These are phyloP conservation scores for Kalmanozyma brasiliensis DNA, from an alignment of 1,284 basidiomycete genomes.

Conservation along the genomic window DNA sequence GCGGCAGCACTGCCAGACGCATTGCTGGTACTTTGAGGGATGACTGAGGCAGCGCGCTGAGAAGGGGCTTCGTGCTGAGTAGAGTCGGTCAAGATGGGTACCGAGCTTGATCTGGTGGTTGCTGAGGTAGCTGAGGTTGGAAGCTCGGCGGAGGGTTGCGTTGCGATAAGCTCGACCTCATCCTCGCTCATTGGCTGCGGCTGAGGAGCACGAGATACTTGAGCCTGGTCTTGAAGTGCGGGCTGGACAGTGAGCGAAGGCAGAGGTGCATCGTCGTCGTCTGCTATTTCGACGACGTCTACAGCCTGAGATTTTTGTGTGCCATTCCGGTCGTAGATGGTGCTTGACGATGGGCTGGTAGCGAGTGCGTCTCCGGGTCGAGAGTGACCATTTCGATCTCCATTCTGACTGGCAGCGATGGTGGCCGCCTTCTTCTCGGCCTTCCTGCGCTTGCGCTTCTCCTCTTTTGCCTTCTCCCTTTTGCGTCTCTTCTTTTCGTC, in stretches of 20 bases:
- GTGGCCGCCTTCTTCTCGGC: conserved; percentile 12
- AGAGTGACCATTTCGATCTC: background rate
- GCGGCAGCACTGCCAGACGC: conserved; percentile 3
- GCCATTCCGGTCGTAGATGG: background rate
- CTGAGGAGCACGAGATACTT: background rate
- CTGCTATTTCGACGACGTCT: background rate
- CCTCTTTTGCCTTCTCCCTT: conserved; percentile 6
- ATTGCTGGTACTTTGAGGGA: background rate
- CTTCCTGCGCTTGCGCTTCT: conserved; percentile 10
- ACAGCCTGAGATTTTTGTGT: background rate
- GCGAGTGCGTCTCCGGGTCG: background rate
- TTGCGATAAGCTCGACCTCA: conserved; percentile 22
- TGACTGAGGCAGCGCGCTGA: conserved; percentile 15
- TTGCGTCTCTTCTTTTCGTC: conserved; percentile 2
- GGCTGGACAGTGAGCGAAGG: conserved; percentile 7
- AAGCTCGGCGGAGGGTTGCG: background rate
- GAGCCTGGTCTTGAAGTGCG: background rate
- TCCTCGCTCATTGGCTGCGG: conserved; percentile 15
- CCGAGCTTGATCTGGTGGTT: conserved; percentile 16
- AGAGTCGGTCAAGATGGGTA: conserved; percentile 8
- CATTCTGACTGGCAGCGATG: conserved; percentile 5
- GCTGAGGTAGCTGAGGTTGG: background rate
- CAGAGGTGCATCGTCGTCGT: conserved; percentile 12
- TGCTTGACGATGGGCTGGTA: background rate
- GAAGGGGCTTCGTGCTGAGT: background rate